Conservation (phyloP, 768 basidiomycete genomes). For the Calvatia gigantea region DNA sequence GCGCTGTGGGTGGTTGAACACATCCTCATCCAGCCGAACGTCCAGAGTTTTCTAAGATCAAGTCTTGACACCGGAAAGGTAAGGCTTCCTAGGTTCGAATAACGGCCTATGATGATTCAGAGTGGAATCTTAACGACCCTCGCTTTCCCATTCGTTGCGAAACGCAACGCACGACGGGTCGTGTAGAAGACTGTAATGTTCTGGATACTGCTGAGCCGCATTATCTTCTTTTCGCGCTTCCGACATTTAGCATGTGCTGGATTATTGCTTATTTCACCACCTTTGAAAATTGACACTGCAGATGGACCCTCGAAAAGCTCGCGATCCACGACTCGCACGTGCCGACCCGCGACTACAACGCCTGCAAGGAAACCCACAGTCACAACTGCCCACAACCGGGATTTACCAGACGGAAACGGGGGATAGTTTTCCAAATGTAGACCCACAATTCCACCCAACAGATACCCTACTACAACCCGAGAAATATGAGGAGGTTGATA, state of each 20-base stretch:
- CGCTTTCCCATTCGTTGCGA: slow-evolving; percentile 21
- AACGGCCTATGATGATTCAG: slow-evolving; percentile 72
- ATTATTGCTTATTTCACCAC: slow-evolving; percentile 10
- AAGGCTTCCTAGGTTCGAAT: slow-evolving; percentile 4
- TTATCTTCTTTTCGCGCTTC: not conserved
- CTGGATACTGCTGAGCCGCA: slow-evolving; percentile 88
- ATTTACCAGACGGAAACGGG: not conserved
- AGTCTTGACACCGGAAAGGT: slow-evolving; percentile 2
- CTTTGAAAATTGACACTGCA: slow-evolving; percentile 11
- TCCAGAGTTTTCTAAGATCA: not conserved
- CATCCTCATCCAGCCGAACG: not conserved
- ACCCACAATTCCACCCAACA: slow-evolving; percentile 8
- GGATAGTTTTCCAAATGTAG: not conserved
- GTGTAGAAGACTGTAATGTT: slow-evolving; percentile 76
- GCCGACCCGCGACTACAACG: slow-evolving; percentile 63
- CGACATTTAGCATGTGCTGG: not conserved
- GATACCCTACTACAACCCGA: slow-evolving; percentile 3
- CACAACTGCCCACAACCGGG: slow-evolving; percentile 12
- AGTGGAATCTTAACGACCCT: slow-evolving; percentile 88
- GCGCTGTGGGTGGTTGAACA: not conserved
- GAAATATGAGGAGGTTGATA: not conserved
- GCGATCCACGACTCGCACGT: slow-evolving; percentile 77
- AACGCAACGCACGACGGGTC: slow-evolving; percentile 44
- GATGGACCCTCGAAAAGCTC: slow-evolving; percentile 80
- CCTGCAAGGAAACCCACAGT: slow-evolving; percentile 18